Evolutionary conservation across 495 filamentous ascomycete species (phyloP), one percentile per base, ranked within the genome.

Genomic region (Xanthoparmelia taractica): DNA sequence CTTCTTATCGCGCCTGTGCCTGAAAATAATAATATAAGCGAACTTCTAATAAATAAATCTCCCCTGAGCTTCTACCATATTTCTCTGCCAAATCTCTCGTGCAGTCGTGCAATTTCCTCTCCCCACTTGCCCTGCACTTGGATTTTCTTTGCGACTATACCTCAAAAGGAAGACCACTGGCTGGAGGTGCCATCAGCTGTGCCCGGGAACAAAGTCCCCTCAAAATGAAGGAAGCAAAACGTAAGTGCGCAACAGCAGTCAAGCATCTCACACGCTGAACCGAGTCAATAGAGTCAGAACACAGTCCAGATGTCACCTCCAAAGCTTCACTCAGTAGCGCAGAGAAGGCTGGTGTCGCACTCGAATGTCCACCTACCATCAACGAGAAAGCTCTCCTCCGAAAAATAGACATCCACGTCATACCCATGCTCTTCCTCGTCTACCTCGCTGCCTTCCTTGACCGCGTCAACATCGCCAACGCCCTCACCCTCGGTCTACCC

Each of bases 361-460:
- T 27, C 33, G 12, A 18, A 38, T 33, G 50, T 63, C 81, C 84
- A 31, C 67, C 81, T 38, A 78, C 83, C 58, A 84, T 84, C 33
- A 82, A 84, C n/a, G 85, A 88, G 73, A 73, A 75, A 58, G 78
- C 75, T 55, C 72, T 91, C 50, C 75, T 83, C 65, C 68, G 73
- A 43, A 82, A 80, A 65, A 85, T 90, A 67, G 88, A 91, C 70
- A 66, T 79, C 43, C 78, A 80, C 65, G 76, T 91, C 29, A 74
- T 91, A 41, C 88, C 88, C 6, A 87, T 84, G 63, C 73, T 90
- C 48, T 83, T 81, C 62, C 73, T 90, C 62, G 71, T 91, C 60
- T 90, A 89, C 68, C 74, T 88, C 13, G 72, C 87, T 25, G 85
- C 87, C 58, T 90, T 89, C 71, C 71, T 90, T n/a, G 87, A 89